A percentile compares a stretch with the other conserved stretches of the same genome.
These are phyloP conservation scores for Kockovaella imperatae DNA, from an alignment of 768 basidiomycete species.

Conservation along the genomic window DNA sequence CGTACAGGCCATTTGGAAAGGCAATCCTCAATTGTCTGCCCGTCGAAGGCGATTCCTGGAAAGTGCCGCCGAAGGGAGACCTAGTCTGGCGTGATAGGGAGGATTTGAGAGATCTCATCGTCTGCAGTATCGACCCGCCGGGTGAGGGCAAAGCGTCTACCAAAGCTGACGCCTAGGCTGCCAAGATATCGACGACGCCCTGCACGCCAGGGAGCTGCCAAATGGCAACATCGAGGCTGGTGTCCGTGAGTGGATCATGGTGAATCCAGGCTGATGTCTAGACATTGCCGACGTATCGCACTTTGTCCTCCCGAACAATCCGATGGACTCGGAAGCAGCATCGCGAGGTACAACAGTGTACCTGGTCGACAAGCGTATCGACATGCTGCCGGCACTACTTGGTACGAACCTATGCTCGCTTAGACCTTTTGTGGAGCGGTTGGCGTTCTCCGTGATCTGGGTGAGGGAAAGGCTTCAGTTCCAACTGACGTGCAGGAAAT, in stretches of 20 bases:
- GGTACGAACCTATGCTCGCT: conserved; percentile 95
- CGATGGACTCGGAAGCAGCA: conserved; percentile 96
- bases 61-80: conserved; percentile 68
- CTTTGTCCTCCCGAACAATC: conserved; percentile 84
- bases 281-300: conserved; percentile 98
- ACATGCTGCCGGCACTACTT: conserved; percentile 89
- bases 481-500: conserved; percentile 59
- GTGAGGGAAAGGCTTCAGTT: conserved; percentile 47
- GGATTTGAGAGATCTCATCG: conserved; percentile 72
- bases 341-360: conserved; percentile 94
- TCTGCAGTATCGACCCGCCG: conserved; percentile 97
- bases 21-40: conserved; percentile 89
- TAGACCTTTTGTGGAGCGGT: conserved; percentile 79
- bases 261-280: too few relatives aligned
- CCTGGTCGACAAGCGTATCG: conserved; percentile 94
- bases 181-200: conserved; percentile 95
- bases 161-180: conserved; percentile 54
- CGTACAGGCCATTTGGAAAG: conserved; percentile 92
- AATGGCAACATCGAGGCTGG: conserved; percentile 96
- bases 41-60: conserved; percentile 79
- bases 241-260: conserved; percentile 86
- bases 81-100: conserved; percentile 72
- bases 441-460: conserved; percentile 96
- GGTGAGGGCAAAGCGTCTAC: conserved; percentile 48
- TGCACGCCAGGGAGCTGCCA: conserved; percentile 77